These are phyloP conservation scores for Candida multigemmis DNA, from an alignment of 805 yeast species.

Conservation along the genomic window DNA sequence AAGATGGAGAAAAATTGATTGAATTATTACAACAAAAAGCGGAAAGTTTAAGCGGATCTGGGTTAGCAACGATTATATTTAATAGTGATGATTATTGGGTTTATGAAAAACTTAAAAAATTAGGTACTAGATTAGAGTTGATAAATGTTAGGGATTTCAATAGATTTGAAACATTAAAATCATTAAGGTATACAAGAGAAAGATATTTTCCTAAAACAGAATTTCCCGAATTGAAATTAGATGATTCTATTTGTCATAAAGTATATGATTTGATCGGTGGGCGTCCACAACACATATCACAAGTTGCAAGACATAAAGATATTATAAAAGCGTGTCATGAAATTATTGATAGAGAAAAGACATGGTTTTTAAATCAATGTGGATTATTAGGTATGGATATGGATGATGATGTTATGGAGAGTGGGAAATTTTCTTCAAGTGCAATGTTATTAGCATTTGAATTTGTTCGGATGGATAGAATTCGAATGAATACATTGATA, in stretches of 20 bases:
- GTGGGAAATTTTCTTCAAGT: slow-evolving; percentile 65
- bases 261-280: slow-evolving; percentile 73
- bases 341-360: slow-evolving; percentile 70
- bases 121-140: slow-evolving; percentile 69
- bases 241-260: slow-evolving; percentile 34
- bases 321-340: slow-evolving; percentile 55
- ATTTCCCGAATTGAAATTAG: slow-evolving; percentile 28
- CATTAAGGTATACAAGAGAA: slow-evolving; percentile 43
- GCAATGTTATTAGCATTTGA: slow-evolving; percentile 68
- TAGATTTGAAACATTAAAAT: slow-evolving; percentile 44
- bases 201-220: slow-evolving; percentile 20
- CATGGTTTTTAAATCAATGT: slow-evolving; percentile 81
- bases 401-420: slow-evolving; percentile 88
- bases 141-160: slow-evolving; percentile 58
- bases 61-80: slow-evolving; percentile 61
- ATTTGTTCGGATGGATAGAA: slow-evolving; percentile 59
- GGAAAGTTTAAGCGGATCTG: slow-evolving; percentile 66
- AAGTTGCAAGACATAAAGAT: slow-evolving; percentile 53
- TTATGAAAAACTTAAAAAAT: slow-evolving; percentile 61
- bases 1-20: slow-evolving; percentile 60
- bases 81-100: slow-evolving; percentile 85
- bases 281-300: slow-evolving; percentile 72
- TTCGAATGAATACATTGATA: slow-evolving; percentile 17
- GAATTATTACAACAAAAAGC: slow-evolving; percentile 81
- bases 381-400: slow-evolving; percentile 66